Conservation (phyloP, 306 rosid genomes). For the Crotalaria pallida region DNA sequence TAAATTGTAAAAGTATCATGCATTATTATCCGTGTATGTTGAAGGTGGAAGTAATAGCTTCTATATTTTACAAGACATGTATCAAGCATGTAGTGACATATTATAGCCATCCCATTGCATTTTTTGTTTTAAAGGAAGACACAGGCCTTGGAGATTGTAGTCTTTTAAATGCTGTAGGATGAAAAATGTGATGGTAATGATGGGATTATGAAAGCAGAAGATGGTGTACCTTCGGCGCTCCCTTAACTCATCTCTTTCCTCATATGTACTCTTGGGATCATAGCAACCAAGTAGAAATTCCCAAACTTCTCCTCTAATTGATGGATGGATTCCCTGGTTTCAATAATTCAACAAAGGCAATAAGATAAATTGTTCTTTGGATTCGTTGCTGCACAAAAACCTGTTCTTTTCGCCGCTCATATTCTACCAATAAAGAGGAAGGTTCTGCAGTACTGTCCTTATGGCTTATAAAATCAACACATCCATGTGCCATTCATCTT, state of each 20-base stretch:
- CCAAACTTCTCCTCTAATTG: slow-evolving; percentile 99
- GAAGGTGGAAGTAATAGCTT: not conserved
- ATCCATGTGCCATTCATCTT: too few species aligned
- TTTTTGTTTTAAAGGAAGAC: not conserved
- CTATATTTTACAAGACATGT: not conserved
- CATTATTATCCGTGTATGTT: not conserved
- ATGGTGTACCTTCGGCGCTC: slow-evolving; percentile 59
- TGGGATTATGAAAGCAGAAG: not conserved
- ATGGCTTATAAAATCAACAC: too few species aligned
- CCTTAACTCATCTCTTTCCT: slow-evolving; percentile 73
- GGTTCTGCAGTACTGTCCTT: too few species aligned
- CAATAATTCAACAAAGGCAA: not conserved
- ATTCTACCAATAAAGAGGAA: too few species aligned
- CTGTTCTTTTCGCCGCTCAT: too few species aligned
- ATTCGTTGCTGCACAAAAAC: not conserved
- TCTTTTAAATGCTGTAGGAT: not conserved
- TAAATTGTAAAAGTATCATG: not conserved
- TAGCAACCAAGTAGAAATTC: slow-evolving; percentile 95
- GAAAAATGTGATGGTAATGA: not conserved
- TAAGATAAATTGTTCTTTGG: not conserved
- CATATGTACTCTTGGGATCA: slow-evolving; percentile 65
- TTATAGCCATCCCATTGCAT: not conserved
- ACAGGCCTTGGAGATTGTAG: not conserved
- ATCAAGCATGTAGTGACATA: not conserved
- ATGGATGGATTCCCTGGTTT: slow-evolving; percentile 88